phyloP scores from a whole-genome alignment of 2,329 filamentous ascomycete genomes.

The Alternaria sp. region DNA sequence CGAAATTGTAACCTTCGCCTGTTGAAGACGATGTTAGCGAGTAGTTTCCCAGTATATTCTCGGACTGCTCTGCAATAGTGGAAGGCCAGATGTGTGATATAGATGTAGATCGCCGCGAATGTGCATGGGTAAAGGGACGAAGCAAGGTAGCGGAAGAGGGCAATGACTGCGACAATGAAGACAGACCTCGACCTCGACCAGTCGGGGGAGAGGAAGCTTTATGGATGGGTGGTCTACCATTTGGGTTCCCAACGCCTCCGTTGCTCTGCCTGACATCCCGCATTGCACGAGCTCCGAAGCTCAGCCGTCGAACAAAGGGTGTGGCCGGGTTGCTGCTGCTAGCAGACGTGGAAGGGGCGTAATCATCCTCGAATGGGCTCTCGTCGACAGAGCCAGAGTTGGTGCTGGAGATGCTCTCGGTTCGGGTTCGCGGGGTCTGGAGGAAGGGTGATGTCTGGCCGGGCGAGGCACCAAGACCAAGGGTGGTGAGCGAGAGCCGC shows the following conservation, averaged over 20 bases:
- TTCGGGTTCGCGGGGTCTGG: constrained; percentile 50
- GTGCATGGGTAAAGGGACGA: constrained; percentile 32
- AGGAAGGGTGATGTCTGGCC: constrained; percentile 56
- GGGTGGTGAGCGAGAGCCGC: constrained; percentile 60
- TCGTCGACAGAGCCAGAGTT: constrained; percentile 60
- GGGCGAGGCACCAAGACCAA: constrained; percentile 57
- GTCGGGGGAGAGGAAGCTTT: constrained; percentile 61
- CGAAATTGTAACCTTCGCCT: constrained; percentile 98
- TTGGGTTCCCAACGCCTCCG: constrained; percentile 64
- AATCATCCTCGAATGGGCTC: constrained; percentile 65
- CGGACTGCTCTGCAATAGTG: constrained; percentile 44
- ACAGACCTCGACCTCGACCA: constrained; percentile 67
- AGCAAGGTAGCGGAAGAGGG: constrained; percentile 37
- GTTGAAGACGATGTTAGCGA: constrained; percentile 70
- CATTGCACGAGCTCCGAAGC: constrained; percentile 85
- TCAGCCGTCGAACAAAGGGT: constrained; percentile 85
- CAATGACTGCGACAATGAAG: constrained; percentile 54
- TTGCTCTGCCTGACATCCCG: constrained; percentile 70
- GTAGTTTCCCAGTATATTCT: constrained; percentile 55
- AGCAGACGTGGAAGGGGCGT: constrained; percentile 61
- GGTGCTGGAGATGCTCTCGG: constrained; percentile 59
- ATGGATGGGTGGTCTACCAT: constrained; percentile 66
- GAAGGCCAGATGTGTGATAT: constrained; percentile 39
- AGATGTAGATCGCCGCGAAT: constrained; percentile 36
- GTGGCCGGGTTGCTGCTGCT: constrained; percentile 70